A percentile compares a stretch with the other conserved stretches of the same genome.
These are phyloP conservation scores for Backusella luteola DNA, from an alignment of 192 early-diverging fungal species.

Conservation along the genomic window DNA sequence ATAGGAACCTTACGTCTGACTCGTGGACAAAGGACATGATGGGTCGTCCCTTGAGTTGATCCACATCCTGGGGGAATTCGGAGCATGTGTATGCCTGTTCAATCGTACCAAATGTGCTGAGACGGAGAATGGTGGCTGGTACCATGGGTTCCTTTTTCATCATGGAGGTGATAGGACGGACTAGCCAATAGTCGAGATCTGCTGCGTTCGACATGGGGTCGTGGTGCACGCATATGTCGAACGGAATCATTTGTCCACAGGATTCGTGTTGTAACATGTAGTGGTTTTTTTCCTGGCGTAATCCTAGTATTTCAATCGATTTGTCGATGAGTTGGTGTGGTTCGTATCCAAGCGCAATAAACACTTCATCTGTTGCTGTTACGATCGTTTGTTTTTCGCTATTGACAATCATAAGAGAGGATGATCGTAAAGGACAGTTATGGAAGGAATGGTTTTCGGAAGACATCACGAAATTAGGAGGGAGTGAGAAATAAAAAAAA, in stretches of 20 bases:
- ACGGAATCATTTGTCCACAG: background rate
- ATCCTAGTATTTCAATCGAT: background rate
- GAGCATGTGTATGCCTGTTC: constrained; percentile 14
- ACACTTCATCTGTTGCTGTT: constrained; percentile 27
- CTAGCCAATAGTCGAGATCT: constrained; percentile 24
- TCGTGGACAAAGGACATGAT: constrained; percentile 30
- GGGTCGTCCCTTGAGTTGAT: constrained; percentile 12
- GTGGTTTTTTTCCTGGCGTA: background rate
- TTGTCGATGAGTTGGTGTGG: background rate
- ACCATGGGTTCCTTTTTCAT: background rate
- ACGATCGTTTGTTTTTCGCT: constrained; percentile 21
- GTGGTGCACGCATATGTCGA: constrained; percentile 21
- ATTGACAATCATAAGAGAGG: constrained; percentile 20
- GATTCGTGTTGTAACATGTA: constrained; percentile 10
- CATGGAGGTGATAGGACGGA: background rate
- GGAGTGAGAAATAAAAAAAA: background rate
- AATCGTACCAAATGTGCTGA: constrained; percentile 25
- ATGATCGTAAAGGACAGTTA: constrained; percentile 24
- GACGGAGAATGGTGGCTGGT: constrained; percentile 12
- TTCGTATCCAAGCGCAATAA: constrained; percentile 17
- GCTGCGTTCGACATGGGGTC: constrained; percentile 15
- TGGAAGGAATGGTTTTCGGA: constrained; percentile 12
- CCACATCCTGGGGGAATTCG: constrained; percentile 7
- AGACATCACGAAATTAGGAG: background rate
- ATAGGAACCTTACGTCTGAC: constrained; percentile 15